phyloP scores from a whole-genome alignment of 2,329 filamentous ascomycete species.

The Coleophoma cylindrospora region DNA sequence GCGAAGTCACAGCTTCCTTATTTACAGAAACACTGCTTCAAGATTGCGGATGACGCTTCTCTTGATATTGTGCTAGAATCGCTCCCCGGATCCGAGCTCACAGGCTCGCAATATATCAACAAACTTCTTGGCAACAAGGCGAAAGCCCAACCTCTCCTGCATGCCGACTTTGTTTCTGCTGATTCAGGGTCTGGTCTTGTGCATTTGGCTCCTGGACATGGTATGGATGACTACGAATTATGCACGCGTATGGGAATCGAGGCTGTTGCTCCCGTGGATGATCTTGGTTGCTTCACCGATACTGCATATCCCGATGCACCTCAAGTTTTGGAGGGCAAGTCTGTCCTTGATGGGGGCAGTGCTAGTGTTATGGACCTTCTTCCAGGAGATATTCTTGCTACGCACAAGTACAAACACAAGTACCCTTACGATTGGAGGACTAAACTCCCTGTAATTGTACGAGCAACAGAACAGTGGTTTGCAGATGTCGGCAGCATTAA shows the following conservation, averaged over 20 bases:
- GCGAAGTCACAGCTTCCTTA: conserved; percentile 65
- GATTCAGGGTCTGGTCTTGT: conserved; percentile 94
- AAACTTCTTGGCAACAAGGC: conserved; percentile 57
- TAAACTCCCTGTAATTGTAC: conserved; percentile 83
- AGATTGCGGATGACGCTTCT: conserved; percentile 2
- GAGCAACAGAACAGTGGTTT: conserved; percentile 97
- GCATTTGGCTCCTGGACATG: conserved; percentile 89
- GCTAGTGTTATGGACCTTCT: conserved; percentile 67
- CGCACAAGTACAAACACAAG: conserved; percentile 76
- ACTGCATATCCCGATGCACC: conserved; percentile 72
- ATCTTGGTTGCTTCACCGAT: conserved; percentile 73
- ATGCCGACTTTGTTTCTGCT: conserved; percentile 83
- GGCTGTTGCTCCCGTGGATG: conserved; percentile 78
- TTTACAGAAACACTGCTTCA: conserved; percentile 40
- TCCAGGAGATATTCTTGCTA: conserved; percentile 57
- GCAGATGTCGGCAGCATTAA: conserved; percentile 86
- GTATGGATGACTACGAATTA: conserved; percentile 90
- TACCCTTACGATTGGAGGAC: conserved; percentile 98
- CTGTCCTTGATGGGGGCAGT: conserved; percentile 67
- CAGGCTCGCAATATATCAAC: conserved; percentile 64
- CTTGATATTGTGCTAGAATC: conserved; percentile 44
- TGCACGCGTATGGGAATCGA: conserved; percentile 67
- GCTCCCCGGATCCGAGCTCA: conserved; percentile 62
- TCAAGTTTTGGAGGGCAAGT: conserved; percentile 60
- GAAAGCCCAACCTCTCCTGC: conserved; percentile 63